Evolutionary conservation across 2,329 filamentous ascomycete genomes (phyloP).

Genomic region (Penicillium sp.): DNA sequence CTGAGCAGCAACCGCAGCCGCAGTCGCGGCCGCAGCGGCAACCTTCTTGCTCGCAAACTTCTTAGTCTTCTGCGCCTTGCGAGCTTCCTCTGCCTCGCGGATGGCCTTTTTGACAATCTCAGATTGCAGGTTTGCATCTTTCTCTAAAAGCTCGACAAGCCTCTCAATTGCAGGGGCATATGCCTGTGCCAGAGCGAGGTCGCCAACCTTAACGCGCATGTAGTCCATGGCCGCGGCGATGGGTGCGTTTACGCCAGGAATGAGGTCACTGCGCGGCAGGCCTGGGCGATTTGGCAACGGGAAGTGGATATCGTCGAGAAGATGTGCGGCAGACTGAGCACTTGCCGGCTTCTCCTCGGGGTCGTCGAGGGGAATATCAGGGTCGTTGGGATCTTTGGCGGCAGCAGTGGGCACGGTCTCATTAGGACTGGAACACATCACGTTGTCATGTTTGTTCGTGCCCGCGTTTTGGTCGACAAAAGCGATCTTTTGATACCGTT

Average conservation of each 20-base stretch:
- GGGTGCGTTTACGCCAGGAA: slow-evolving; percentile 44
- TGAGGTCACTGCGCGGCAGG: slow-evolving; percentile 27
- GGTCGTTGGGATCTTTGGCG: slow-evolving; percentile 19
- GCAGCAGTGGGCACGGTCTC: slow-evolving; percentile 3
- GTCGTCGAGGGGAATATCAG: slow-evolving; percentile 33
- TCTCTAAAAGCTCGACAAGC: slow-evolving; percentile 50
- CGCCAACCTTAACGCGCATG: slow-evolving; percentile 62
- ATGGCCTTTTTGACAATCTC: slow-evolving; percentile 23
- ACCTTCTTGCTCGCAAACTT: slow-evolving; percentile 27
- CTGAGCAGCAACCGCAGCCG: slow-evolving; percentile 6
- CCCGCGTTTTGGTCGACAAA: slow-evolving; percentile 41
- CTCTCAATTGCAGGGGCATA: slow-evolving; percentile 59
- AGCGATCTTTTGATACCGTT: slow-evolving; percentile 81
- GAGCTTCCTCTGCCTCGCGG: slow-evolving; percentile 25
- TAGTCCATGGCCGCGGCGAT: slow-evolving; percentile 64
- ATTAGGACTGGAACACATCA: background rate
- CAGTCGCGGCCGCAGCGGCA: slow-evolving; percentile 8
- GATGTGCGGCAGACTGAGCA: slow-evolving; percentile 4
- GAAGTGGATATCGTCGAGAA: slow-evolving; percentile 22
- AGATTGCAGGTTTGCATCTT: slow-evolving; percentile 31
- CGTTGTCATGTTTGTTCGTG: slow-evolving; percentile 12
- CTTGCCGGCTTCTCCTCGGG: slow-evolving; percentile 18
- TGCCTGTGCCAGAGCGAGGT: slow-evolving; percentile 59
- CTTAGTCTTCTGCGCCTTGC: slow-evolving; percentile 26
- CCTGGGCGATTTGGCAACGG: background rate